Evolutionary conservation across 78 protist species (phyloP), one percentile per base, ranked within the genome.

Genomic region (Cavenderia fasciculata): DNA sequence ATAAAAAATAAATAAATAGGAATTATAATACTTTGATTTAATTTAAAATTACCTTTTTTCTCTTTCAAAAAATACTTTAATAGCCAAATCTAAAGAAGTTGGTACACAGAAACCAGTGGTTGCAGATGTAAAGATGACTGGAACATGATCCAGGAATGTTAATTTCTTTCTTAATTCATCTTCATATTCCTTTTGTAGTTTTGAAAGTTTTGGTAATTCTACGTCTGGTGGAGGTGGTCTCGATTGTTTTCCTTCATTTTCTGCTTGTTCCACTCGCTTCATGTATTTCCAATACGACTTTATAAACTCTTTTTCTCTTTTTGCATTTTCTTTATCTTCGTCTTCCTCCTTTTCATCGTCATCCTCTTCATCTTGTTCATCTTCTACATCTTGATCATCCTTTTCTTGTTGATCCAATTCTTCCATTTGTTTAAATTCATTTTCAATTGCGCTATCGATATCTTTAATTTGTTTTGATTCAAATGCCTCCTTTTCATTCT

Each of bases 101-200:
- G 78, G 78, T 25, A 87, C 78, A 70, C 78, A 77, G 11, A 59
- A 87, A 31, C 94, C 94, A 52, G 94, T 90, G 40, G 77, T 90
- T 2, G 94, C 94, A 11, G 89, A 78, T 25, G 87, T 76, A 46
- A 90, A 90, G 34, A 82, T 38, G 40, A 78, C 51, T 0, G 94
- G 94, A 1, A 71, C 94, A 68, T 40, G 78, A 65, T 90, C 89
- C 29, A 90, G 27, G 72, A 77, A 90, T 47, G 56, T 46, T 23
- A 90, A n/a, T 46, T 90, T 79, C 0, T 57, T 27, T 36, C 89
- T 49, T 10, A 90, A 12, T 33, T 68, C 52, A 4, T 14, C 43
- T 56, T 73, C 85, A 57, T 29, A 90, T 21, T 72, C 85, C n/a
- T 78, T 63, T 59, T 86, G 90, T 29, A 56, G 71, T 44, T 52